Evolutionary conservation across 179 eudicot species (phyloP).

Genomic region (Camellia oleifera): DNA sequence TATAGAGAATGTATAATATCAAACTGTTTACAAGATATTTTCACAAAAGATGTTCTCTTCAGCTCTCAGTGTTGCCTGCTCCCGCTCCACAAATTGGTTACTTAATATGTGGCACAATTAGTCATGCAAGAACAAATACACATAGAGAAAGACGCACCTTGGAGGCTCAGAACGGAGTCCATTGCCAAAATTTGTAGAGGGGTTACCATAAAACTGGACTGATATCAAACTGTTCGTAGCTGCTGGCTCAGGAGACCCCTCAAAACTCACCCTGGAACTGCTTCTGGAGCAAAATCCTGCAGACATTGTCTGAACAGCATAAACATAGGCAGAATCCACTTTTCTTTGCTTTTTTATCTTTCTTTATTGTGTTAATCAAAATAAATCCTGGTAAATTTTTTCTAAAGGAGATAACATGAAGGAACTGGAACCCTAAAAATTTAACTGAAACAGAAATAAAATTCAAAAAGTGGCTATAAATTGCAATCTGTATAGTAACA

Average conservation of each 20-base stretch:
- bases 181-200: constrained; percentile 26
- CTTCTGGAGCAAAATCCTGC: constrained; percentile 57
- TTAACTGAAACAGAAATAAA: background rate
- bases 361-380: background rate
- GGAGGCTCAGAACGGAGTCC: constrained; percentile 19
- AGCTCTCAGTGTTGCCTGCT: background rate
- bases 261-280: constrained; percentile 28
- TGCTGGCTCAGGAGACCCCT: constrained; percentile 51
- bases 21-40: background rate
- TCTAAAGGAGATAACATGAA: background rate
- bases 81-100: background rate
- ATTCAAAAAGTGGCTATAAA: background rate
- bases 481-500: background rate
- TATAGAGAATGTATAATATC: too few species aligned
- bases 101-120: too few species aligned
- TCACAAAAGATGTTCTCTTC: background rate
- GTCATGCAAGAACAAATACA: background rate
- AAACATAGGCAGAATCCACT: background rate
- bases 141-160: constrained; percentile 10
- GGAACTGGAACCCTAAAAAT: background rate
- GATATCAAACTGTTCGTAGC: constrained; percentile 37
- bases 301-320: constrained; percentile 11
- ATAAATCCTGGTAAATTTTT: background rate
- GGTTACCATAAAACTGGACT: constrained; percentile 31
- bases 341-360: background rate